A percentile compares a stretch with the other conserved stretches of the same genome.
Evolutionary conservation across 331 rosid genomes (phyloP).

Genomic region (Stylosanthes scabra): DNA sequence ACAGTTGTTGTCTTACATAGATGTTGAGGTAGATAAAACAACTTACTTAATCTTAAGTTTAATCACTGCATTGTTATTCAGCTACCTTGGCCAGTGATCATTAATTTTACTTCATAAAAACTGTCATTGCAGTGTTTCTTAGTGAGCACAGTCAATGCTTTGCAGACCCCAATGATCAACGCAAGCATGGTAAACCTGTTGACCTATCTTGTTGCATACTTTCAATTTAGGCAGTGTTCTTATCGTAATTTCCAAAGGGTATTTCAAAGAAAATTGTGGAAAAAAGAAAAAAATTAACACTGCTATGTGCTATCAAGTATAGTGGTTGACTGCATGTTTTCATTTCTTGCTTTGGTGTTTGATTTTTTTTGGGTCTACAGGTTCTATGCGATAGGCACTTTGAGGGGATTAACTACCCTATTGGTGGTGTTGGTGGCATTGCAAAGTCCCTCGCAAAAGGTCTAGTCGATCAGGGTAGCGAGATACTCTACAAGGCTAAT

Average conservation of each 20-base stretch:
- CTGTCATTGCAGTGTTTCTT: constrained; percentile 82
- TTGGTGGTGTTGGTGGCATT: constrained; percentile 97
- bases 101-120: constrained; percentile 16
- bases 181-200: constrained; percentile 84
- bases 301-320: background rate
- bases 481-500: constrained; percentile 87
- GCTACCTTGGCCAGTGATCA: constrained; percentile 19
- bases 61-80: constrained; percentile 26
- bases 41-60: constrained; percentile 39
- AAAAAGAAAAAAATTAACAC: constrained; percentile 12
- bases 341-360: constrained; percentile 27
- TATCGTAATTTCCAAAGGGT: constrained; percentile 3
- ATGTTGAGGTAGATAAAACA: constrained; percentile 82
- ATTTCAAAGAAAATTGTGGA: constrained; percentile 19
- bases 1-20: constrained; percentile 85
- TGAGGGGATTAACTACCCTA: constrained; percentile 95
- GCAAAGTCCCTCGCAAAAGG: constrained; percentile 93
- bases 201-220: constrained; percentile 20
- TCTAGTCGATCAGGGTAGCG: constrained; percentile 78
- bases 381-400: constrained; percentile 95
- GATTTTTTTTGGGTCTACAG: constrained; percentile 45
- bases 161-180: constrained; percentile 98
- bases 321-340: constrained; percentile 23
- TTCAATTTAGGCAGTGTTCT: constrained; percentile 24
- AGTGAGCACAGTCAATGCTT: constrained; percentile 93